Evolutionary conservation across 140 eudicot genomes (phyloP).

Genomic region (Flaveria floridana): DNA sequence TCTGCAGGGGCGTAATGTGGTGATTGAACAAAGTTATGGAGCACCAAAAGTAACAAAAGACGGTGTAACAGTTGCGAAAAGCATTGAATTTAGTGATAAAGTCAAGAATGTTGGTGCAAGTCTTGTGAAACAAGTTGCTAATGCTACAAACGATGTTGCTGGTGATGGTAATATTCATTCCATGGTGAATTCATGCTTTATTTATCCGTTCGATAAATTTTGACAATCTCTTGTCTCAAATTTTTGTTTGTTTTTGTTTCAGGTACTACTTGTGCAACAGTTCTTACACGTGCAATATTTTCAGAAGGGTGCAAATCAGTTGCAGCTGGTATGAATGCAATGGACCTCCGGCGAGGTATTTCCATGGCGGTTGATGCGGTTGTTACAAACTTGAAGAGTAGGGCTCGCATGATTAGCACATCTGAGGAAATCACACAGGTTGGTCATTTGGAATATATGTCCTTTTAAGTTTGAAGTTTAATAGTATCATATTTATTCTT

Average conservation of each 20-base stretch:
- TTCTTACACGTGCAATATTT: conserved; percentile 59
- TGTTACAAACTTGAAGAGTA: conserved; percentile 61
- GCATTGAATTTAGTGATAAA: conserved; percentile 74
- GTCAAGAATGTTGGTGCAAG: conserved; percentile 79
- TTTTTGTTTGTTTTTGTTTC: neutral
- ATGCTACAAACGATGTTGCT: conserved; percentile 69
- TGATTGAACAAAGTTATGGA: conserved; percentile 84
- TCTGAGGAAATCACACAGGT: conserved; percentile 76
- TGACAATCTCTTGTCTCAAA: neutral
- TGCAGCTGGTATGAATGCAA: conserved; percentile 77
- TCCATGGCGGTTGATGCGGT: conserved; percentile 66
- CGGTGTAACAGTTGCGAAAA: conserved; percentile 52
- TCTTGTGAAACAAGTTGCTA: conserved; percentile 87
- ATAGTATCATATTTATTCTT: neutral
- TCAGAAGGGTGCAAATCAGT: conserved; percentile 73
- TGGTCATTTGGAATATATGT: conserved; percentile 10
- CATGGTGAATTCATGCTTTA: neutral
- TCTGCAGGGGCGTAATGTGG: conserved; percentile 67
- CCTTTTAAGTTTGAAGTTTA: neutral
- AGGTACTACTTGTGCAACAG: conserved; percentile 68
- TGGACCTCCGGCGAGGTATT: conserved; percentile 70
- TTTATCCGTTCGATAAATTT: neutral
- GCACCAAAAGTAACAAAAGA: conserved; percentile 95
- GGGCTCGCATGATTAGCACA: conserved; percentile 73
- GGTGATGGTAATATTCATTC: conserved; percentile 66